These are phyloP conservation scores for Xylariomycetidae sp. DNA, from an alignment of 2,329 filamentous ascomycete species.

Conservation along the genomic window DNA sequence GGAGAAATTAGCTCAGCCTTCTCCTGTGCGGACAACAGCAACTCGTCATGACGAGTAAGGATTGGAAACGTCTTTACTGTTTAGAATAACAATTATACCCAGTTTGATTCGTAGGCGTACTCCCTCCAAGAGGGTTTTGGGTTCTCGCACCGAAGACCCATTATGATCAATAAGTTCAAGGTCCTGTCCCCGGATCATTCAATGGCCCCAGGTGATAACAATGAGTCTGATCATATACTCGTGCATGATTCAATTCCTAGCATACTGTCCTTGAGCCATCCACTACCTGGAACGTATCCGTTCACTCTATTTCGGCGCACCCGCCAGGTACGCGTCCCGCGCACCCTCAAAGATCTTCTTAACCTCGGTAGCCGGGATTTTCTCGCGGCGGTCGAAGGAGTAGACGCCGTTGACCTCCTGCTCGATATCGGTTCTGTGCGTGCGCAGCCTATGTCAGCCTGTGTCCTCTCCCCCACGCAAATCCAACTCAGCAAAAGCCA, in stretches of 20 bases:
- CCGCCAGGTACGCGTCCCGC: constrained; percentile 37
- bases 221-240: too few relatives aligned
- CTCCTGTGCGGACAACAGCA: constrained; percentile 3
- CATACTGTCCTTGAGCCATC: too few relatives aligned
- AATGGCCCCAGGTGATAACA: too few relatives aligned
- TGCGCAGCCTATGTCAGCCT: not conserved
- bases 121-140: too few relatives aligned
- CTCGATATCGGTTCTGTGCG: constrained; percentile 49
- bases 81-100: too few relatives aligned
- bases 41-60: constrained; percentile 1
- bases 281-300: too few relatives aligned
- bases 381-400: constrained; percentile 54
- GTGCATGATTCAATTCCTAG: too few relatives aligned
- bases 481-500: not conserved
- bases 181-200: too few relatives aligned
- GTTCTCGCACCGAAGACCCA: too few relatives aligned
- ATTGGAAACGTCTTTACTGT: not conserved
- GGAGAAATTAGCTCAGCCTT: constrained; percentile 2
- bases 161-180: too few relatives aligned
- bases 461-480: not conserved
- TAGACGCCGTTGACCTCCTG: constrained; percentile 65
- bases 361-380: constrained; percentile 51
- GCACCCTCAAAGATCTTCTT: constrained; percentile 53
- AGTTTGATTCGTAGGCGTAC: too few relatives aligned
- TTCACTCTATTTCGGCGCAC: constrained; percentile 11